Base-by-base conservation (phyloP, 495 filamentous ascomycete species). In the Jackrogersella minutella region DNA sequence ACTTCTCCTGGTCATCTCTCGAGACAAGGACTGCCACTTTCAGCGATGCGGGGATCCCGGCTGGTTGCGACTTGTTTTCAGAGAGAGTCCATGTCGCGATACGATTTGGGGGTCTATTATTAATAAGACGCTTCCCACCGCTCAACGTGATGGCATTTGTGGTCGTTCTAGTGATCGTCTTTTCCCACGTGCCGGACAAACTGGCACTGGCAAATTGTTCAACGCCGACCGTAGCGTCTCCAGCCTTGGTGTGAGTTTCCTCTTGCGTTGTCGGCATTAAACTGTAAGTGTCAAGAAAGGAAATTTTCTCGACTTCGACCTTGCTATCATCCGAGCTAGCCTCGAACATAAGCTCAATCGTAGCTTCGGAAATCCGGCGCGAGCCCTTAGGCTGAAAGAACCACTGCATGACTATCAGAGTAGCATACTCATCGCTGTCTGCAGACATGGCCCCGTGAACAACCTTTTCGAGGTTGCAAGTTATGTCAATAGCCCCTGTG, bases 1-100 rank as follows among this genome's bases (percentile, higher is more conserved):
- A 56, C n/a, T 56, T 56, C 21, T 56, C 52, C 22, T 28, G 22
- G 34, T 43, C 22, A 9, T 56, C 52, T 31, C 52, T 56, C 21
- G 52, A 56, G 14, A 56, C 36, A 21, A 56, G 52, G 1, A 56
- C 5, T 43, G 52, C 52, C 22, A 56, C 37, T 11, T 17, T 56
- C n/a, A 56, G 13, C 6, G 52, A 56, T n/a, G 52, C 26, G 1
- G 46, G 46, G 33, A 50, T 50, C 5, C 46, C 46, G 7, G 11
- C 7, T 2, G 10, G 10, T 16, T 33, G 46, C 1, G 46, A 30
- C 28, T 50, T 11, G 24, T 50, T 50, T 5, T 50, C 46, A 7
- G 21, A 31, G 5, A 50, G 21, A 17, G 24, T 50, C 46, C 46
- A 50, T 6, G 17, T 31, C 5, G 28, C 46, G 2, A 16, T 50